A percentile compares a stretch with the other conserved stretches of the same genome.
phyloP scores from a whole-genome alignment of 495 filamentous ascomycete species.

The Aspergillus haitiensis region DNA sequence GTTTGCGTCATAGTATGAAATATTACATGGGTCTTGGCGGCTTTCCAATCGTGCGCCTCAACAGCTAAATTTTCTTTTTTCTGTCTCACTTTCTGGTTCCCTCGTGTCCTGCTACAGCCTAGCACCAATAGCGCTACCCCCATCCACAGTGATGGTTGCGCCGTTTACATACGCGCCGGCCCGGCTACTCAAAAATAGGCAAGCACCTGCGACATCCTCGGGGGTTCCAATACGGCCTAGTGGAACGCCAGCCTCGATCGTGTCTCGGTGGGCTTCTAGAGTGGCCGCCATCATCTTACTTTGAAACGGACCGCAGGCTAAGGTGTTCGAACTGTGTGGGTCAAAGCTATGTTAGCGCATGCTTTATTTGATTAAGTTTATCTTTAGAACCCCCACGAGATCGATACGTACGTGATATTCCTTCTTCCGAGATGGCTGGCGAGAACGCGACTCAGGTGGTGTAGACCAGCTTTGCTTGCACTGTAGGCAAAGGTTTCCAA shows the following conservation, averaged over 20 bases:
- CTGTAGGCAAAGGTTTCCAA: conserved; percentile 79
- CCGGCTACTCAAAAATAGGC: conserved; percentile 68
- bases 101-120: conserved; percentile 47
- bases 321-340: conserved; percentile 52
- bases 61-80: not conserved
- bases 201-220: conserved; percentile 73
- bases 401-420: conserved; percentile 59
- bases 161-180: conserved; percentile 77
- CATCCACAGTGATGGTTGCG: conserved; percentile 73
- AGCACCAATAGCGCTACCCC: conserved; percentile 55
- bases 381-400: not conserved
- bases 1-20: not conserved
- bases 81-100: not conserved
- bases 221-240: conserved; percentile 69
- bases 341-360: conserved; percentile 3
- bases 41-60: not conserved
- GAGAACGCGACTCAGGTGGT: conserved; percentile 71
- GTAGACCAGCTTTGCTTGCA: conserved; percentile 69
- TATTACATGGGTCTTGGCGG: not conserved
- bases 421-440: conserved; percentile 68
- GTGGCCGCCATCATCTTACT: conserved; percentile 83
- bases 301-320: conserved; percentile 79
- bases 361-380: conserved; percentile 10
- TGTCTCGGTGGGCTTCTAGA: conserved; percentile 58
- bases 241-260: conserved; percentile 65